phyloP scores from a whole-genome alignment of 805 yeast species.

The Saccharomyces jurei region DNA sequence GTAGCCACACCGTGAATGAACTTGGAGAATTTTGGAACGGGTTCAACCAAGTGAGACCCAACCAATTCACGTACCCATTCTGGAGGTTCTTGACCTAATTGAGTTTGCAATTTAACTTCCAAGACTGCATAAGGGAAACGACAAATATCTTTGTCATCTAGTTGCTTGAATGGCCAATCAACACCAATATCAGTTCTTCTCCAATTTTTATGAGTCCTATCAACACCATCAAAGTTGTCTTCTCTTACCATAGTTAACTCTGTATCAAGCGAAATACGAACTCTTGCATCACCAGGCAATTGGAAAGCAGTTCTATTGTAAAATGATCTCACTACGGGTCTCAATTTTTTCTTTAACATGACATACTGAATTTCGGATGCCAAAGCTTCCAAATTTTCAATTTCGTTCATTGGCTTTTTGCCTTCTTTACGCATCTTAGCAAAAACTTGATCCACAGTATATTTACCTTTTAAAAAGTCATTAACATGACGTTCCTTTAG shows the following conservation, averaged over 20 bases:
- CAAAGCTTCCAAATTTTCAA: conserved; percentile 83
- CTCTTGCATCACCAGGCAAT: conserved; percentile 98
- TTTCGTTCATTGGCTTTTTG: conserved; percentile 76
- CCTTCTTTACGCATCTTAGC: conserved; percentile 91
- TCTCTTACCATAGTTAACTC: conserved; percentile 97
- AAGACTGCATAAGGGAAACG: conserved; percentile 96
- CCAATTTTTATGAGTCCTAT: conserved; percentile 91
- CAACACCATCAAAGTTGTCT: conserved; percentile 88
- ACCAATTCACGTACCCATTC: conserved; percentile 93
- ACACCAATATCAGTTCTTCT: conserved; percentile 98
- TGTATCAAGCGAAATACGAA: conserved; percentile 94
- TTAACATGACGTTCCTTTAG: conserved; percentile 87
- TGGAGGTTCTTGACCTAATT: conserved; percentile 98
- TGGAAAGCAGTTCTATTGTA: conserved; percentile 98
- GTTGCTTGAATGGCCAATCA: conserved; percentile 86
- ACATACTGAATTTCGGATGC: conserved; percentile 92
- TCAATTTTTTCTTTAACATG: conserved; percentile 68
- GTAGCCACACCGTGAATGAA: conserved; percentile 95
- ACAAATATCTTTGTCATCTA: conserved; percentile 77
- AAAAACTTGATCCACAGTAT: conserved; percentile 81
- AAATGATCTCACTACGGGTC: conserved; percentile 94
- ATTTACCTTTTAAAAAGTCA: conserved; percentile 72
- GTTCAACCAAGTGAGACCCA: conserved; percentile 88
- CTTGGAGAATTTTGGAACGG: conserved; percentile 95
- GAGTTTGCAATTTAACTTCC: conserved; percentile 96